Conservation (phyloP, 805 yeast genomes). For the Helenozyma baotianmanensis region DNA sequence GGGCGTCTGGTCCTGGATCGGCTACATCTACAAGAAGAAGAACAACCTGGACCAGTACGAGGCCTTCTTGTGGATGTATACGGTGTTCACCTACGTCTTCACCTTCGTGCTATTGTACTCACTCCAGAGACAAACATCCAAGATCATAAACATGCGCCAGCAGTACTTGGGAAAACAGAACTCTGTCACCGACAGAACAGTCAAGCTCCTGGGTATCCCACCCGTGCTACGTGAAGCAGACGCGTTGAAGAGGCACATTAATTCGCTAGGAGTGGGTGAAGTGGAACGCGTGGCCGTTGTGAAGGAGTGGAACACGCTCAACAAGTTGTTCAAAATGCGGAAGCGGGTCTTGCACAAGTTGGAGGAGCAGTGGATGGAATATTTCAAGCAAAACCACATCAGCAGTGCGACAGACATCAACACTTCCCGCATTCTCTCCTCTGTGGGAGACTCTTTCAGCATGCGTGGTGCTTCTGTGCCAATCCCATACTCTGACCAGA, state of each 20-base stretch:
- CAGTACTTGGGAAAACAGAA: constrained; percentile 77
- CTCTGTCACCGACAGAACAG: constrained; percentile 87
- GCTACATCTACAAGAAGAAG: no score
- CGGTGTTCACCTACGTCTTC: constrained; percentile 80
- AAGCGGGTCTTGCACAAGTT: constrained; percentile 47
- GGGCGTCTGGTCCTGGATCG: constrained; percentile 1
- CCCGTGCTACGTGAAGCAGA: constrained; percentile 68
- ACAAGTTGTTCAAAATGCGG: constrained; percentile 59
- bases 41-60: constrained; percentile 41
- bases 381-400: constrained; percentile 41
- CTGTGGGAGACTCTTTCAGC: constrained; percentile 24
- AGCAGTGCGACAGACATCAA: constrained; percentile 25
- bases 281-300: constrained; percentile 77
- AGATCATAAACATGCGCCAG: constrained; percentile 77
- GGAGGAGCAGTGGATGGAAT: constrained; percentile 71
- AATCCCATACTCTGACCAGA: no score
- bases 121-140: constrained; percentile 63
- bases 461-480: constrained; percentile 11
- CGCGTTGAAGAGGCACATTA: constrained; percentile 70
- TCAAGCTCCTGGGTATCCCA: constrained; percentile 85
- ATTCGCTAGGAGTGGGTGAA: constrained; percentile 71
- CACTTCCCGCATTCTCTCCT: constrained; percentile 22
- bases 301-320: constrained; percentile 78
- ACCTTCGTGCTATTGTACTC: constrained; percentile 60
- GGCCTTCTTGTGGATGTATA: constrained; percentile 78